These are phyloP conservation scores for Lepraria neglecta DNA, from an alignment of 495 filamentous ascomycete genomes.

Conservation along the genomic window DNA sequence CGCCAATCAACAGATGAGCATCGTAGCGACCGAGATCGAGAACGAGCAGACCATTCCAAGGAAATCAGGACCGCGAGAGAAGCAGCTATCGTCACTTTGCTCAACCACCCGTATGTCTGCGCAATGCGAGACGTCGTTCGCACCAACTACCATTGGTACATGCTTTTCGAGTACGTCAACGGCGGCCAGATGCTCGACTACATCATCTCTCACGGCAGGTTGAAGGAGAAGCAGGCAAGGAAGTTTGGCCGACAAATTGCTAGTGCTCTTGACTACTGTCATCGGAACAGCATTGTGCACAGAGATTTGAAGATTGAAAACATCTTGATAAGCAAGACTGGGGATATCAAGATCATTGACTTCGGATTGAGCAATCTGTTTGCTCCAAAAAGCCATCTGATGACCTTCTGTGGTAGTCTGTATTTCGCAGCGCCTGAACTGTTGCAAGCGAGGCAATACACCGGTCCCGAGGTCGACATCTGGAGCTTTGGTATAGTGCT, in stretches of 20 bases:
- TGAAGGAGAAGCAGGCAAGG: constrained; percentile 97
- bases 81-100: constrained; percentile 91
- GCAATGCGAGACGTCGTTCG: constrained; percentile 92
- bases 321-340: constrained; percentile 97
- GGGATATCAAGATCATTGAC: constrained; percentile 99
- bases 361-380: constrained; percentile 98
- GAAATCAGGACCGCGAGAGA: constrained; percentile 94
- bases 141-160: constrained; percentile 98
- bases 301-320: constrained; percentile 98
- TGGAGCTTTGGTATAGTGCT: constrained; percentile 99
- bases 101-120: constrained; percentile 95
- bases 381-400: constrained; percentile 75
- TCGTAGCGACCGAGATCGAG: constrained; percentile 70
- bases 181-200: constrained; percentile 99
- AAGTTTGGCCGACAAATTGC: constrained; percentile 98
- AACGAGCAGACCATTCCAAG: constrained; percentile 89
- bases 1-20: constrained; percentile 79
- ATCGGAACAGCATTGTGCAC: constrained; percentile 98
- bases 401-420: constrained; percentile 95
- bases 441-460: constrained; percentile 88
- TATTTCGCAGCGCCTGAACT: constrained; percentile 98
- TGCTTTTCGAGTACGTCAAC: constrained; percentile 99
- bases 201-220: constrained; percentile 94
- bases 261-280: constrained; percentile 97
- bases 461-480: constrained; percentile 92